Evolutionary conservation across 257 asterid species (phyloP).

Genomic region (Solanum rostratum): DNA sequence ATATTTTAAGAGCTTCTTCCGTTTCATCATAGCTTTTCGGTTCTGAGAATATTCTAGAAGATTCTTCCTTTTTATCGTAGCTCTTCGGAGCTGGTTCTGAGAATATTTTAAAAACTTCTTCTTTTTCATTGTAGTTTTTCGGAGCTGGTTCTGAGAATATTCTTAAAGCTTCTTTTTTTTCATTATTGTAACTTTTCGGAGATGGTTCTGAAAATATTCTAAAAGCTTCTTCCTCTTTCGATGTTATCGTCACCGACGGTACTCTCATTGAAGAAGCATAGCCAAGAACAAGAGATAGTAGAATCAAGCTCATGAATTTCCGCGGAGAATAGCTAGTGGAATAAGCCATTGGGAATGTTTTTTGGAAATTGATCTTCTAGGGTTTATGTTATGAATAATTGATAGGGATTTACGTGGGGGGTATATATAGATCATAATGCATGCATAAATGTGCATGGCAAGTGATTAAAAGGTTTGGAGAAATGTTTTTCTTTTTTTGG

Average conservation of each 20-base stretch:
- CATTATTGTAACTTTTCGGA: no score
- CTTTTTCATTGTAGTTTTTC: no score
- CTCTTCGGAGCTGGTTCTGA: no score
- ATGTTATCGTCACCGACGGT: background rate
- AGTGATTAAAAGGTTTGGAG: background rate
- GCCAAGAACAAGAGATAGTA: background rate
- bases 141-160: no score
- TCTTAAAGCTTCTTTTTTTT: no score
- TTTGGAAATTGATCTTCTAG: background rate
- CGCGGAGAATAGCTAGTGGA: background rate
- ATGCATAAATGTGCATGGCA: background rate
- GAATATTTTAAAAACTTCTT: background rate
- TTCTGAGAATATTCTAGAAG: background rate
- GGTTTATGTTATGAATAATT: background rate
- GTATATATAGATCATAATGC: background rate
- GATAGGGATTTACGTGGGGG: background rate
- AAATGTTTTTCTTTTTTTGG: background rate
- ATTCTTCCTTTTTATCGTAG: no score
- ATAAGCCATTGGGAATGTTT: background rate
- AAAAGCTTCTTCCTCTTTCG: background rate
- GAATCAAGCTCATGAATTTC: background rate
- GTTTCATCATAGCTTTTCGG: no score
- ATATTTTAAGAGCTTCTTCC: background rate
- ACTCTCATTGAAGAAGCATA: background rate
- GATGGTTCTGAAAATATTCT: no score